Base-by-base conservation (phyloP, 2,329 filamentous ascomycete genomes). In the Arthrocladium fulminans region DNA sequence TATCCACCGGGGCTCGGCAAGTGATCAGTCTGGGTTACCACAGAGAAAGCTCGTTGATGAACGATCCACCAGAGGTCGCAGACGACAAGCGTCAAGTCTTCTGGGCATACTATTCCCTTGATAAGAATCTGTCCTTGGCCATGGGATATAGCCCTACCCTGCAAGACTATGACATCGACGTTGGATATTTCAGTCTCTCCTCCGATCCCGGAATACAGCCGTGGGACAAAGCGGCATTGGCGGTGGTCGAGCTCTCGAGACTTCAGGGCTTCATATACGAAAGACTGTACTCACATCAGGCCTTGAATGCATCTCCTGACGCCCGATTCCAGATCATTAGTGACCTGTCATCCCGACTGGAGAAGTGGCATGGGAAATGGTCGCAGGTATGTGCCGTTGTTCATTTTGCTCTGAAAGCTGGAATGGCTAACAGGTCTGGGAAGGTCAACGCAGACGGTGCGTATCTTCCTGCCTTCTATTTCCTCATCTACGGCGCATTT, bases 161-260 rank as follows among this genome's bases (percentile, higher is more conserved):
- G 17, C 58, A 60, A n/a, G 58, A 61, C 29, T 57, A 61, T 37
- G 59, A 61, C 23, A 59, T 61, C 13, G 59, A 61, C 30, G 49
- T 54, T 1, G 55, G 55, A 2, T 42, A 55, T 0, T 59, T 59
- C 32, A 47, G 42, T 0, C 54, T 57, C 1, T 60, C 58, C 0
- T 23, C 47, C 3, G 49, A 61, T 15, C 50, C 54, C 2, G 50
- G 48, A 12, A 49, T 55, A 13, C 48, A 45, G 3, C 52, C 59
- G 1, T 61, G 59, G 59, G 59, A 61, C 35, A 35, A 59, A 20
- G 59, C 60, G 47, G 51, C 52, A 2, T 49, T 61, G 8, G 54
- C 57, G 7, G 56, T 51, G 9, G 48, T 55, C 3, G 54, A 61
- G 22, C 57, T 61, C 20, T 53, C 58, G 1, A 43, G 51, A 0